Base-by-base conservation (phyloP, 768 basidiomycete species). In the Pluteus cervinus region DNA sequence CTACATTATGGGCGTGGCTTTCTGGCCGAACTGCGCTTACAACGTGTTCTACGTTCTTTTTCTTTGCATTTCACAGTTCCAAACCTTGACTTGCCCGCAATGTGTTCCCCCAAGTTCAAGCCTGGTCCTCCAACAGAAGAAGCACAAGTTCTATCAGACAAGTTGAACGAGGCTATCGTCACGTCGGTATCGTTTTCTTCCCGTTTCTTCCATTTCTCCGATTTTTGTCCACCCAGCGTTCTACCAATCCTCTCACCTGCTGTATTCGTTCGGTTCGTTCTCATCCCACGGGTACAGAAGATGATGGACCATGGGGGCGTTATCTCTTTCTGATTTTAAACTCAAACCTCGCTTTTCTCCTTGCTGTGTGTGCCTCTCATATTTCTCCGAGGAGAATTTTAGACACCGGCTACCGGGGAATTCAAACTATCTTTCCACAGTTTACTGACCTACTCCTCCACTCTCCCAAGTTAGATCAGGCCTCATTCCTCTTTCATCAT, bases 81-180 rank as follows among this genome's bases (percentile, higher is more conserved):
- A 2, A 98, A 98, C 52, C 65, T 98, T 46, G 94, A 99, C 57
- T 73, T 99, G 2, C 86, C 93, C 2, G 86, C 94, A 0, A 73
- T 98, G 40, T 97, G 91, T 54, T 92, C 91, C 6, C 82, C 94
- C 0, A 79, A 76, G 49, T 98, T 96, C 68, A 93, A 92, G 50
- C 87, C 94, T 24, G 96, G 96, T 2, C 93, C 96, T 1, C 96
- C 96, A 0, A 71, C 78, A 0, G 93, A 97, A 44, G 93, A 98
- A 54, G 92, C 93, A 0, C 96, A 98, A 51, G 80, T 89, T 4
- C 68, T 94, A 4, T 91, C 90, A 0, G 83, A 88, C 48, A 68
- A 86, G 42, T 56, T 99, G 39, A 79, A 89, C 47, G 81, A 91
- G 44, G 71, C 76, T 12, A 66, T 96, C n/a, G 46, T 80, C 30